A percentile compares a stretch with the other conserved stretches of the same genome.
These are phyloP conservation scores for Gossypium turneri DNA, from an alignment of 345 rosid species.

Conservation along the genomic window DNA sequence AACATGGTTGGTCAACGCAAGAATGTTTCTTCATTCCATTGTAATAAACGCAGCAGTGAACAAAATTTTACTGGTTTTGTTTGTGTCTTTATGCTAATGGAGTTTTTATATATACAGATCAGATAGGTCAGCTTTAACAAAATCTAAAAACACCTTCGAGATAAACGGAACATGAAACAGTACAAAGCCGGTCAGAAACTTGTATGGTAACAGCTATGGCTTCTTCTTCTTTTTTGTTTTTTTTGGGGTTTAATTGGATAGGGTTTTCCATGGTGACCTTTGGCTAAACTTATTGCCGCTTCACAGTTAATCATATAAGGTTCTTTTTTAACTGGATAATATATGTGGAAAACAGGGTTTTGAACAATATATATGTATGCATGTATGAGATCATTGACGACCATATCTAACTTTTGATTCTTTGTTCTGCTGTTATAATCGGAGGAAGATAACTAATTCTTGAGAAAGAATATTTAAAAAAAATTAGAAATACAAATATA, in stretches of 20 bases:
- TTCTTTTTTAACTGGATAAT: neutral
- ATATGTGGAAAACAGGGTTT: neutral
- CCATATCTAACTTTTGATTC: neutral
- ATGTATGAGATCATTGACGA: neutral
- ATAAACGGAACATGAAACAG: conserved; percentile 12
- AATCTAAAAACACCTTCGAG: conserved; percentile 13
- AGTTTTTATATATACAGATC: neutral
- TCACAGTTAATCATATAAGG: neutral
- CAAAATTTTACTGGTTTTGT: neutral
- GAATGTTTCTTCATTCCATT: neutral
- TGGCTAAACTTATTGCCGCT: neutral
- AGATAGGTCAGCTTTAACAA: neutral
- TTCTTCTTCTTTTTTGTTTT: neutral
- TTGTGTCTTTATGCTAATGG: neutral
- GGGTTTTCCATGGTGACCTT: neutral
- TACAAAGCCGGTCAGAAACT: conserved; percentile 2
- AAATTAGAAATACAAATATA: no score
- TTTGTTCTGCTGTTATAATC: neutral
- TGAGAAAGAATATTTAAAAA: no score
- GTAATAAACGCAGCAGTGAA: conserved; percentile 20
- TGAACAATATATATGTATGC: neutral
- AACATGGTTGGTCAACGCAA: neutral
- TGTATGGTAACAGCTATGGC: neutral
- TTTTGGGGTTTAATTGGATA: neutral
- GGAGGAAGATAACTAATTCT: no score